Percentiles rank a stretch among this genome's conserved stretches.
Evolutionary conservation across 75 land plant genomes (phyloP).

Genomic region (Sequoiadendron giganteum): DNA sequence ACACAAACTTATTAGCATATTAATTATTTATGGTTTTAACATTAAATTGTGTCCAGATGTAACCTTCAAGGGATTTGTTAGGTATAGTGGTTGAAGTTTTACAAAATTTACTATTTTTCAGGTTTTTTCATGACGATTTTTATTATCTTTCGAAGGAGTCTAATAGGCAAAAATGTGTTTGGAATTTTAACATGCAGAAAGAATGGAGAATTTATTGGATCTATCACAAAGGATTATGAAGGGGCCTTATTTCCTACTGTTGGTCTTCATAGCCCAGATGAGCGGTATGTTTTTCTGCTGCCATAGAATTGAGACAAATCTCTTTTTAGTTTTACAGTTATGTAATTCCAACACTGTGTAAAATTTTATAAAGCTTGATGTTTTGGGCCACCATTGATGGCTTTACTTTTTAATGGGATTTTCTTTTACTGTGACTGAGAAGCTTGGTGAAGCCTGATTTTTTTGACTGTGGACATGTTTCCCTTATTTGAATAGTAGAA

Average conservation of each 20-base stretch:
- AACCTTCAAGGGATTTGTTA: neutral
- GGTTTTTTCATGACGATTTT: neutral
- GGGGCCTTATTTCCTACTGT: slow-evolving; percentile 80
- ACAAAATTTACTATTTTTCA: neutral
- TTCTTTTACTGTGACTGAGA: neutral
- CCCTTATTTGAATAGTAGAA: neutral
- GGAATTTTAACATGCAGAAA: slow-evolving; percentile 36
- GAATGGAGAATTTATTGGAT: slow-evolving; percentile 77
- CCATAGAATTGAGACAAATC: neutral
- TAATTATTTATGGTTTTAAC: neutral
- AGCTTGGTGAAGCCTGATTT: neutral
- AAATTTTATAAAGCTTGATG: neutral
- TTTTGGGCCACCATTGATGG: neutral
- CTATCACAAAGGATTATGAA: slow-evolving; percentile 59
- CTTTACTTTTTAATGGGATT: neutral
- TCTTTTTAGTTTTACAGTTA: neutral
- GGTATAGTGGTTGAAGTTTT: neutral
- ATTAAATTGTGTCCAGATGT: neutral
- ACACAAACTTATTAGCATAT: neutral
- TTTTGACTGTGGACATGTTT: neutral
- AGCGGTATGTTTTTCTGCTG: slow-evolving; percentile 53
- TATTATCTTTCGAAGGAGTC: neutral
- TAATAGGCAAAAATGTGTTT: neutral
- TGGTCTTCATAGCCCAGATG: slow-evolving; percentile 94
- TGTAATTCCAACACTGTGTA: neutral